Percentiles rank a stretch among this genome's conserved stretches.
Conservation (phyloP, 202 grass and related monocot species). For the Musa balbisiana region DNA sequence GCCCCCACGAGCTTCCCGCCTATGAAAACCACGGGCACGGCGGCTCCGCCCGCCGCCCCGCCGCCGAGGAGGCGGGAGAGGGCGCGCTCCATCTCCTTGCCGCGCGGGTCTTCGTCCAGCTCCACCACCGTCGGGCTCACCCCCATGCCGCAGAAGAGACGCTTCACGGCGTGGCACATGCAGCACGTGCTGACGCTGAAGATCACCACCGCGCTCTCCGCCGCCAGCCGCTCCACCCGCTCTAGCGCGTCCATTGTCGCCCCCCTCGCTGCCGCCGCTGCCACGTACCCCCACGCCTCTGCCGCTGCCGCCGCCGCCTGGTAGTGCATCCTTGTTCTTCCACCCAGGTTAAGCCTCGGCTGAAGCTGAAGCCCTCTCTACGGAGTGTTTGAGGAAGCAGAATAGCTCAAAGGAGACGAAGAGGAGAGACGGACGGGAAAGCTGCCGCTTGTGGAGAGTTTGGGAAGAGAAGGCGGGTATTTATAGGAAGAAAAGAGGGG, state of each 20-base stretch:
- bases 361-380: neutral
- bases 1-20: constrained; percentile 84
- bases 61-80: constrained; percentile 49
- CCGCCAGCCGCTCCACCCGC: constrained; percentile 67
- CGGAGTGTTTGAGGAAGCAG: neutral
- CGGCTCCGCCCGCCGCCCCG: neutral
- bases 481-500: neutral
- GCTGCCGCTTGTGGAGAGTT: neutral
- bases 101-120: constrained; percentile 66
- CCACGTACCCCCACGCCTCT: constrained; percentile 55
- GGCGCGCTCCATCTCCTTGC: constrained; percentile 65
- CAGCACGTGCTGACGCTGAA: constrained; percentile 95
- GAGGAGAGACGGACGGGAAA: neutral
- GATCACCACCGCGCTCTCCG: constrained; percentile 86
- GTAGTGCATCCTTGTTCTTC: constrained; percentile 56
- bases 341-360: neutral
- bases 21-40: constrained; percentile 78
- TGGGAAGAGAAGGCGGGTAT: neutral
- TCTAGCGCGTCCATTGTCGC: constrained; percentile 40
- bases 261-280: constrained; percentile 16
- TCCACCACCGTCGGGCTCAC: constrained; percentile 73
- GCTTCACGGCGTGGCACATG: constrained; percentile 99
- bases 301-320: constrained; percentile 57
- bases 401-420: neutral
- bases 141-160: constrained; percentile 94